These are phyloP conservation scores for Sapria himalayana DNA, from an alignment of 345 rosid species.

Conservation along the genomic window DNA sequence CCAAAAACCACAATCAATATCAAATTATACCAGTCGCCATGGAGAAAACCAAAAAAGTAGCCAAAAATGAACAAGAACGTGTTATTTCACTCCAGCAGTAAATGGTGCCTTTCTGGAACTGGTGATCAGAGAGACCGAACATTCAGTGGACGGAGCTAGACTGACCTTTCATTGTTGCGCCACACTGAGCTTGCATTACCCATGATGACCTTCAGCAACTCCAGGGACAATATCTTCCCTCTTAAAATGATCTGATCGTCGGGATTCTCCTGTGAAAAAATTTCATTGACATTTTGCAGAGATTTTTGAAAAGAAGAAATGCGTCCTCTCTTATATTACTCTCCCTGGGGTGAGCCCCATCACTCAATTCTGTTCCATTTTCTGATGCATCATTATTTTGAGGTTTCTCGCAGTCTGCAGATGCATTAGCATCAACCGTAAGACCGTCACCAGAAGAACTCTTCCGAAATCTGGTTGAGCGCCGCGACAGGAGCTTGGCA, in stretches of 20 bases:
- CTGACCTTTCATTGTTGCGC: constrained; percentile 61
- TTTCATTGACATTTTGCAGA: constrained; percentile 87
- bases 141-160: no score
- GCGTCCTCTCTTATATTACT: constrained; percentile 86
- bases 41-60: neutral
- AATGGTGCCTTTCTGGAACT: no score
- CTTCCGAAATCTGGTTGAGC: no score
- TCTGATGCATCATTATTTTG: constrained; percentile 10
- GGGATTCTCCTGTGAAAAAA: constrained; percentile 62
- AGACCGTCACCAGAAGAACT: constrained; percentile 11
- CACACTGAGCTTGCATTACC: constrained; percentile 59
- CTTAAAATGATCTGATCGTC: constrained; percentile 88
- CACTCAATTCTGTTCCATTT: constrained; percentile 15
- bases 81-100: no score
- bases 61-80: constrained; percentile 1
- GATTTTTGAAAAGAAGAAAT: constrained; percentile 58
- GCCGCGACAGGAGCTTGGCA: constrained; percentile 15
- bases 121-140: no score
- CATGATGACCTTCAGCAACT: constrained; percentile 60
- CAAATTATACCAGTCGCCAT: neutral
- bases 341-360: no score
- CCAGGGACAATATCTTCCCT: constrained; percentile 69
- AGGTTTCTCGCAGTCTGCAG: constrained; percentile 12
- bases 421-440: constrained; percentile 26
- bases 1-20: neutral